A percentile compares a stretch with the other conserved stretches of the same genome.
phyloP scores from a whole-genome alignment of 257 asterid species.

The Fraxinus pennsylvanica region DNA sequence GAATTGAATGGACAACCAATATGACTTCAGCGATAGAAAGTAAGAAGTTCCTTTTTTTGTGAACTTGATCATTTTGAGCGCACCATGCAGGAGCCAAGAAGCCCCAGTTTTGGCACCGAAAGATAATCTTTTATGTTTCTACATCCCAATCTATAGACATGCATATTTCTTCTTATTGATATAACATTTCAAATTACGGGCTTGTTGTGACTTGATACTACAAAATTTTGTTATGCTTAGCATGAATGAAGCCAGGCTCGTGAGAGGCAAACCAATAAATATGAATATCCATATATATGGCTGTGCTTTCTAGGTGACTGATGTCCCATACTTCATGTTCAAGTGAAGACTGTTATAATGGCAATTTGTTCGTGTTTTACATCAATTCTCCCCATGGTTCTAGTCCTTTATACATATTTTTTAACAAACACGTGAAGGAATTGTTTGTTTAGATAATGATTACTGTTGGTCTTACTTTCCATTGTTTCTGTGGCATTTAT shows the following conservation, averaged over 20 bases:
- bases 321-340: not conserved
- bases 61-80: not conserved
- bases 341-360: not conserved
- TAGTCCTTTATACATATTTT: not conserved
- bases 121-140: no score
- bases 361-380: not conserved
- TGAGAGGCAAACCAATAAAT: not conserved
- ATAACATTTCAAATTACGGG: not conserved
- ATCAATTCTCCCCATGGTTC: not conserved
- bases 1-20: not conserved
- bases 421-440: not conserved
- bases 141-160: no score
- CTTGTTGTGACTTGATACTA: not conserved
- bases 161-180: no score
- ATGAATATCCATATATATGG: not conserved
- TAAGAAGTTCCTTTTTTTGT: no score
- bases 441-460: not conserved
- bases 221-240: not conserved
- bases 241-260: not conserved
- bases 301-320: not conserved
- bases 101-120: no score
- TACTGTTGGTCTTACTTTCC: not conserved
- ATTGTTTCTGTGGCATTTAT: slow-evolving; percentile 16
- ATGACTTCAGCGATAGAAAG: not conserved
- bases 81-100: no score